phyloP scores from a whole-genome alignment of 164 flowering plant species.

The Liriodendron chinense region DNA sequence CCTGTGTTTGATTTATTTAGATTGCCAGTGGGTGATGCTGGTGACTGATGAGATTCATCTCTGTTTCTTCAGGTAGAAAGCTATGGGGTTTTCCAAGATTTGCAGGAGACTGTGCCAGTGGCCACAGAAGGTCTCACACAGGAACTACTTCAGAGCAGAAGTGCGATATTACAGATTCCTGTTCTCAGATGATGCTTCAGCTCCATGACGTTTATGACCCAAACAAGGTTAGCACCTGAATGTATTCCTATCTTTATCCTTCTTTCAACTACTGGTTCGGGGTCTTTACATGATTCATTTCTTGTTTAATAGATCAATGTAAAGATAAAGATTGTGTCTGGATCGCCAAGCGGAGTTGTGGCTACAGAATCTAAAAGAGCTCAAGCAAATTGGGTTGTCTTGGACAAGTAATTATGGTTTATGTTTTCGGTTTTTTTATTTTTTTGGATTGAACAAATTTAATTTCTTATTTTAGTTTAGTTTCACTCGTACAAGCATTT shows the following conservation, averaged over 20 bases:
- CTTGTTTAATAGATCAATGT: slow-evolving; percentile 61
- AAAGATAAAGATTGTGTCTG: slow-evolving; percentile 78
- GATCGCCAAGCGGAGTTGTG: slow-evolving; percentile 87
- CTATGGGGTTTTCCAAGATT: slow-evolving; percentile 91
- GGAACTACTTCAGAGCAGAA: slow-evolving; percentile 70
- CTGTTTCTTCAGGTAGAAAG: slow-evolving; percentile 56
- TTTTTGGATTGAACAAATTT: not conserved
- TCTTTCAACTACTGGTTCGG: not conserved
- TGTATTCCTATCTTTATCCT: not conserved
- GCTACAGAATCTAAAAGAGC: slow-evolving; percentile 78
- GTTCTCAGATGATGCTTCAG: slow-evolving; percentile 98
- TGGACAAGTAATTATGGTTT: slow-evolving; percentile 70
- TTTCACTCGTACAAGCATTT: not conserved
- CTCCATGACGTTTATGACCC: slow-evolving; percentile 95
- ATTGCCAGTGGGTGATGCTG: not conserved
- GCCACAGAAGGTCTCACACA: slow-evolving; percentile 49
- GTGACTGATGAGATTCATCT: not conserved
- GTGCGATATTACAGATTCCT: slow-evolving; percentile 75
- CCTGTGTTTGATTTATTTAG: too few relatives aligned
- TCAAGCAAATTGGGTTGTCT: slow-evolving; percentile 86
- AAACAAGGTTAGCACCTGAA: slow-evolving; percentile 49
- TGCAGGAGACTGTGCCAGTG: slow-evolving; percentile 95
- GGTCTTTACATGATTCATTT: not conserved
- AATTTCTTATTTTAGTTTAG: not conserved
- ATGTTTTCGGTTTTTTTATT: not conserved